phyloP scores from a whole-genome alignment of 2,329 filamentous ascomycete genomes.

The Fusarium succisae region DNA sequence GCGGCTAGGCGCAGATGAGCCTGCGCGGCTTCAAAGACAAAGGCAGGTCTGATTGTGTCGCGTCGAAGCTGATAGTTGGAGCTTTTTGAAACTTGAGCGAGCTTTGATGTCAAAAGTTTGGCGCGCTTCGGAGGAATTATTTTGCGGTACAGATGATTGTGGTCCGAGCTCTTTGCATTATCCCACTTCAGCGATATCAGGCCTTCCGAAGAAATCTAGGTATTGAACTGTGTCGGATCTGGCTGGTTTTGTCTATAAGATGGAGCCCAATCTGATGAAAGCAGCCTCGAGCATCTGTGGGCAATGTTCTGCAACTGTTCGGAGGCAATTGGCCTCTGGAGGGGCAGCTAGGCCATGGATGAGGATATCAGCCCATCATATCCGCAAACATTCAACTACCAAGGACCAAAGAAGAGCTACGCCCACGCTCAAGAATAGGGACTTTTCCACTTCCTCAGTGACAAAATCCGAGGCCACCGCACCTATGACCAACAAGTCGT shows the following conservation, averaged over 20 bases:
- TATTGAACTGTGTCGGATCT: conserved; percentile 8
- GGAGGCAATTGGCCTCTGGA: conserved; percentile 43
- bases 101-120: conserved; percentile 47
- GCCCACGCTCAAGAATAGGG: conserved; percentile 28
- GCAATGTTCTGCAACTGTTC: conserved; percentile 51
- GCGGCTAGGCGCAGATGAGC: conserved; percentile 59
- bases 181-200: conserved; percentile 39
- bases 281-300: conserved; percentile 53
- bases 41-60: conserved; percentile 42
- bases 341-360: conserved; percentile 40
- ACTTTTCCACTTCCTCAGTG: conserved; percentile 46
- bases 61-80: conserved; percentile 39
- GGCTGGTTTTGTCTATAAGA: conserved; percentile 30
- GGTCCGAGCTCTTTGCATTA: conserved; percentile 47
- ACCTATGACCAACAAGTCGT: conserved; percentile 33
- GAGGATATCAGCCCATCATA: conserved; percentile 43
- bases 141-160: conserved; percentile 45
- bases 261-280: conserved; percentile 54
- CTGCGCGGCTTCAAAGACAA: conserved; percentile 56
- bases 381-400: conserved; percentile 44
- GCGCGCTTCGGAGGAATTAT: conserved; percentile 47
- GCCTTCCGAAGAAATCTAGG: conserved; percentile 26
- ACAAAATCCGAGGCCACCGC: conserved; percentile 43
- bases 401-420: conserved; percentile 36
- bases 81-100: conserved; percentile 37